Base-by-base conservation (phyloP, 2,329 filamentous ascomycete genomes). In the Pseudovirgaria hyperparasitica region DNA sequence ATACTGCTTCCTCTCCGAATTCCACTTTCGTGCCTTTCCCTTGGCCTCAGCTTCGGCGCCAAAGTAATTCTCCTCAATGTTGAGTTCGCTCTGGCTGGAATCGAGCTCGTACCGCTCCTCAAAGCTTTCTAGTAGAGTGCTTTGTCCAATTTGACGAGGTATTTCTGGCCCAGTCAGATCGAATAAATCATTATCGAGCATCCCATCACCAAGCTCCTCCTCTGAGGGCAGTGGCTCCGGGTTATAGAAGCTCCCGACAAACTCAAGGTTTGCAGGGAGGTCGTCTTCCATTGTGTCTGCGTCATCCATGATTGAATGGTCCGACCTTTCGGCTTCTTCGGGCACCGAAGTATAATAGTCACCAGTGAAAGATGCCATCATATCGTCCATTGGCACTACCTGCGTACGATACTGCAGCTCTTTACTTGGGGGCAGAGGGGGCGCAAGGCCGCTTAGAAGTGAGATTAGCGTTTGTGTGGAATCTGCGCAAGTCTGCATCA, bases 401-500 rank as follows among this genome's bases (percentile, higher is more conserved):
- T 87, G 72, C 0, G 86, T 94, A 19, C 82, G 71, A 50, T 92
- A 98, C 46, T 90, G 90, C 37, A 76, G 71, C 39, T 80, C 76
- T 34, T 78, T 82, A 43, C 72, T 87, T 2, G 86, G 84, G 1
- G 85, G 78, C 6, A 73, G 76, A 1, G 90, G 87, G 4, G 87
- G 90, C 19, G 76, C 74, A 4, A 98, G 63, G 1, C 79, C 85
- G 42, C 80, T 82, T 10, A 86, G 58, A 22, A 92, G 67, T 2
- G 70, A 67, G 27, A 93, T 77, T 9, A 98, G 65, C 0, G 90
- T 98, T 50, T 94, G 85, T 0, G 85, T 96, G 2, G 90, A 98
- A 54, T 98, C 90, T 16, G 90, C 90, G 44, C 92, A 98, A 1
- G 86, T 92, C 53, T 98, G 90, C 5, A 98, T 59, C 18, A 98